Conservation (phyloP, 2,329 filamentous ascomycete species). For the Pseudocercospora eumusae region DNA sequence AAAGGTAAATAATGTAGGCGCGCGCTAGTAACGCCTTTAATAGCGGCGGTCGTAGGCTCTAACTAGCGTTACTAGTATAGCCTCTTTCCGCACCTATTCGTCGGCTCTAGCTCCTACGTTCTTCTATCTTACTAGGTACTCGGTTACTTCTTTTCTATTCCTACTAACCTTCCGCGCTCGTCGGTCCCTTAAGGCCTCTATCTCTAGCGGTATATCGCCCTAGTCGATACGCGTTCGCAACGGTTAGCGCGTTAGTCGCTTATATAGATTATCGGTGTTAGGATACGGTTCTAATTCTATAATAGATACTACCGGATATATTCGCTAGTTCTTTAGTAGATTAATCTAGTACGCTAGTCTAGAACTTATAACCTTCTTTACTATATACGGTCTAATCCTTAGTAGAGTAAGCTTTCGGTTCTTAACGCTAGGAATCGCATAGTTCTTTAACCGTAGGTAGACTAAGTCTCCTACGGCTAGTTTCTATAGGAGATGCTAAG, state of each 20-base stretch:
- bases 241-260: neutral
- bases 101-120: no score
- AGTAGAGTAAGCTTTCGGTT: conserved; percentile 7
- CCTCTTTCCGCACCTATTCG: no score
- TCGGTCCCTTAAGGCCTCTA: neutral
- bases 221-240: neutral
- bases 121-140: no score
- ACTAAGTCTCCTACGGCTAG: neutral
- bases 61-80: no score
- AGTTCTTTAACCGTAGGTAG: no score
- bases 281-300: no score
- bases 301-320: conserved; percentile 15
- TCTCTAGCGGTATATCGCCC: neutral
- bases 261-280: no score
- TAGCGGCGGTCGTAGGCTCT: no score
- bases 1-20: no score
- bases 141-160: neutral
- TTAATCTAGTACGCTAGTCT: conserved; percentile 13
- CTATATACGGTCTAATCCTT: neutral
- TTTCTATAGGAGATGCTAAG: neutral
- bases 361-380: conserved; percentile 2
- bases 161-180: neutral
- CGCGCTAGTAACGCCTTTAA: no score
- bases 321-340: conserved; percentile 2
- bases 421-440: neutral